Base-by-base conservation (phyloP, 1,284 basidiomycete genomes). In the Erythrobasidium hasegawianum region DNA sequence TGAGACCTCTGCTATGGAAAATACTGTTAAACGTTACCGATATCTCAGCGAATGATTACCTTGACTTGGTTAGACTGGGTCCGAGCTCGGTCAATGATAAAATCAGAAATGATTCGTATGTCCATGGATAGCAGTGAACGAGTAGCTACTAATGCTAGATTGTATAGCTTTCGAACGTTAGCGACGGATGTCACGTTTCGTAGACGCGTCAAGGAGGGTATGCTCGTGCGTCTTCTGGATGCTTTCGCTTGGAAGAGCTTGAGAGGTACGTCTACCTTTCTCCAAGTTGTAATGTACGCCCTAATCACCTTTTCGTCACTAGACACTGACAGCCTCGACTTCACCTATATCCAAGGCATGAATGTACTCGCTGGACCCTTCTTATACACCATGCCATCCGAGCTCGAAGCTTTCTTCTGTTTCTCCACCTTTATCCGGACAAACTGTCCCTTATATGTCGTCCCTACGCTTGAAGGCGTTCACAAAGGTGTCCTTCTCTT, bases 361-460 rank as follows among this genome's bases (percentile, higher is more conserved):
- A 98, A 98, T 77, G 95, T 97, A 41, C 84, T 98, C 33, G 91
- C 93, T 16, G 95, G 95, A 0, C 95, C 95, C 0, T 97, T 97
- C 77, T 82, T 98, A 45, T 97, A 96, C 76, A 90, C 89, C 10
- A 88, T 97, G 85, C 90, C 92, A 1, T 91, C 90, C 5, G 92
- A 98, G 78, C 79, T 97, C 10, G 95, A 98, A 77, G 95, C 95
- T 0, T 98, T 97, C 78, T 89, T 87, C 68, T 96, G 90, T 78
- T 97, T 97, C 75, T 85, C 89, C 29, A 87, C 87, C 70, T 97
- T 98, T 75, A 96, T 97, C 72, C 93, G 97, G 79, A 84, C 87
- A 67, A 87, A 84, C 13, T 97, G 93, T 78, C 95, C 94, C 13
- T 80, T 93, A 24, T 98, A 97, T 74, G 94, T 97, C 1, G 90